Evolutionary conservation across 495 filamentous ascomycete genomes (phyloP), one percentile per base, ranked within the genome.

Genomic region (Saxispiralis lemnorum): DNA sequence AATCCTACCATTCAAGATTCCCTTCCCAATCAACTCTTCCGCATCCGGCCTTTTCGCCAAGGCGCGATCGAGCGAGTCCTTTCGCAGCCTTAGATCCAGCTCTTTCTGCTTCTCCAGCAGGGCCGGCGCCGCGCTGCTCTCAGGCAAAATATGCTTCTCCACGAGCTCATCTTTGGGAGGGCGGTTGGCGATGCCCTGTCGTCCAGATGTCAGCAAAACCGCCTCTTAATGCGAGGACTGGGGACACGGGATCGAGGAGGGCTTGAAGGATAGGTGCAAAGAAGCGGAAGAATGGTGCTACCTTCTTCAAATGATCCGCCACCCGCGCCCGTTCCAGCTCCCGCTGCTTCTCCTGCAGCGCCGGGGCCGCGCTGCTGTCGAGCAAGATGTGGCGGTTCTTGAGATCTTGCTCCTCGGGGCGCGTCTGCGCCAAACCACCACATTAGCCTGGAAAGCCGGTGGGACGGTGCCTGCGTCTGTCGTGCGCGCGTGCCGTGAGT

Each of bases 61-160:
- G 58, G 82, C 83, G 53, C 86, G 81, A 59, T 93, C 85, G 31
- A 93, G 63, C 28, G 70, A 78, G 57, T 93, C 79, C 39, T 73
- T 78, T 15, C 79, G 74, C 85, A 93, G 92, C 55, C 85, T 75
- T 53, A 72, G 79, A 59, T 82, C 77, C 40, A 93, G 72, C 61
- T 89, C 80, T 43, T 69, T 76, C 63, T 85, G 82, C 44, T 83
- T 68, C 30, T 76, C 82, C 51, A 78, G 76, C 31, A 93, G 61
- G 0, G 76, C 68, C 0, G 85, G 83, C 0, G 84, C 82, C 33
- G 72, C 77, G n/a, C 51, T 72, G 7, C 80, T 77, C 48, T 72
- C 75, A 32, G 80, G 82, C 44, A 94, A 76, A 57, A 94, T 93
- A 55, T 93, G 87, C 47, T 81, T 79, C 52, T 86, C 81, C 41